Evolutionary conservation across 257 asterid species (phyloP).

Genomic region (Solanum virginianum): DNA sequence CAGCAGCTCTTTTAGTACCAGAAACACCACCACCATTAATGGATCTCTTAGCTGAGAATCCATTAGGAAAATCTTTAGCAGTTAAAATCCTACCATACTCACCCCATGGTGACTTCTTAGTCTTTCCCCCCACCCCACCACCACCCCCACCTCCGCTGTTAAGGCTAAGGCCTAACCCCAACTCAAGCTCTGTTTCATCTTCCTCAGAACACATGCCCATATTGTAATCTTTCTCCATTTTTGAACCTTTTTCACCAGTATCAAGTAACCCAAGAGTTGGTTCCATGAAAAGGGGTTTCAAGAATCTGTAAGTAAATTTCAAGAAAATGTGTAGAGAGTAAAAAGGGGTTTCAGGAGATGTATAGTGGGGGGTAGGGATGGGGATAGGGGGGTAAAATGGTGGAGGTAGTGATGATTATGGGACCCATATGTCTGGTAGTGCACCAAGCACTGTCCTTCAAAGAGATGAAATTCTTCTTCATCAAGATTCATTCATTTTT

Average conservation of each 20-base stretch:
- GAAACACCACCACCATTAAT: conserved; percentile 25
- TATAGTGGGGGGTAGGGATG: conserved; percentile 6
- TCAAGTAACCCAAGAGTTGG: conserved; percentile 16
- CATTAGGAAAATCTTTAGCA: conserved; percentile 57
- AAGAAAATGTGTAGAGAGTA: not conserved
- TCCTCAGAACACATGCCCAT: not conserved
- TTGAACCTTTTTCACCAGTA: conserved; percentile 3
- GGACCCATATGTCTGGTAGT: conserved; percentile 47
- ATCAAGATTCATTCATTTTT: not conserved
- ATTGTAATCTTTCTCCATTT: not conserved
- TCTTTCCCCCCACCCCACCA: not conserved
- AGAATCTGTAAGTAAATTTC: conserved; percentile 1
- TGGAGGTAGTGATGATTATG: conserved; percentile 34
- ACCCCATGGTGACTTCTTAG: conserved; percentile 25
- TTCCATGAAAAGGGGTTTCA: conserved; percentile 20
- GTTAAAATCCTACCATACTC: conserved; percentile 47
- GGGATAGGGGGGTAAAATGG: conserved; percentile 7
- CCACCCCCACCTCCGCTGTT: conserved; percentile 9
- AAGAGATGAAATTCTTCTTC: not conserved
- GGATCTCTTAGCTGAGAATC: conserved; percentile 23
- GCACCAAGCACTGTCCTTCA: conserved; percentile 24
- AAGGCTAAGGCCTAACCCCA: conserved; percentile 49
- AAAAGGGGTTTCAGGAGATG: not conserved
- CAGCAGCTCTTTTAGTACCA: conserved; percentile 33
- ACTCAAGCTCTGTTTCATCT: conserved; percentile 32